Conservation (phyloP, 805 yeast genomes). For the Candida maltosa region DNA sequence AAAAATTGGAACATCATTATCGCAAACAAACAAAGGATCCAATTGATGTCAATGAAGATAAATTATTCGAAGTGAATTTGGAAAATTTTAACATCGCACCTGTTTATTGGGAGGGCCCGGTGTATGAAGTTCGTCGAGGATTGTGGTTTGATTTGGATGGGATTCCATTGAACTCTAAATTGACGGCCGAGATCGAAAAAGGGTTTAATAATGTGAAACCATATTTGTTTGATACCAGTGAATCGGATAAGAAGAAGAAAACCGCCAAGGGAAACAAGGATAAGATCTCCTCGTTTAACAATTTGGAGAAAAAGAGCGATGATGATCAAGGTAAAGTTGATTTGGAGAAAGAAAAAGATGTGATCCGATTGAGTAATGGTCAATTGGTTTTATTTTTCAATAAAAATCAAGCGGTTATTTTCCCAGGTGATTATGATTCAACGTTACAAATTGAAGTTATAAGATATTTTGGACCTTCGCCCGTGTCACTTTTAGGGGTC, state of each 20-base stretch:
- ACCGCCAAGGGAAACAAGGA: constrained; percentile 10
- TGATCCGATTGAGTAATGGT: constrained; percentile 29
- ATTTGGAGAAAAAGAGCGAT: constrained; percentile 8
- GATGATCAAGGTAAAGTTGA: constrained; percentile 10
- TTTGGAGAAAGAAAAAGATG: constrained; percentile 23
- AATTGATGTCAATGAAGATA: constrained; percentile 77
- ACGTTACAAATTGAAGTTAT: constrained; percentile 33
- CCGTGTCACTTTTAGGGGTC: constrained; percentile 43
- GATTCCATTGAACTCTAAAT: constrained; percentile 47
- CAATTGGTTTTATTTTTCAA: constrained; percentile 38
- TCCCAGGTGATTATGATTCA: constrained; percentile 43
- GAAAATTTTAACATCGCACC: constrained; percentile 55
- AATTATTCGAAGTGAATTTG: constrained; percentile 70
- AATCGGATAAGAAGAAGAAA: constrained; percentile 3
- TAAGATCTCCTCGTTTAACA: constrained; percentile 15
- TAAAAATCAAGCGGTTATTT: constrained; percentile 42
- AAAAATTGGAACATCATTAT: constrained; percentile 47
- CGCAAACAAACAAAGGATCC: background rate
- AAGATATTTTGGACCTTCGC: constrained; percentile 31
- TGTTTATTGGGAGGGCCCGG: constrained; percentile 86
- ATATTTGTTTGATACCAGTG: constrained; percentile 14
- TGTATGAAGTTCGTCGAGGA: constrained; percentile 79
- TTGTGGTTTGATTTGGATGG: constrained; percentile 70
- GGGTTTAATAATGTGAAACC: constrained; percentile 45
- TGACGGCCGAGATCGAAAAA: constrained; percentile 59